Conservation (phyloP, 306 rosid genomes). For the Cicer bijugum region DNA sequence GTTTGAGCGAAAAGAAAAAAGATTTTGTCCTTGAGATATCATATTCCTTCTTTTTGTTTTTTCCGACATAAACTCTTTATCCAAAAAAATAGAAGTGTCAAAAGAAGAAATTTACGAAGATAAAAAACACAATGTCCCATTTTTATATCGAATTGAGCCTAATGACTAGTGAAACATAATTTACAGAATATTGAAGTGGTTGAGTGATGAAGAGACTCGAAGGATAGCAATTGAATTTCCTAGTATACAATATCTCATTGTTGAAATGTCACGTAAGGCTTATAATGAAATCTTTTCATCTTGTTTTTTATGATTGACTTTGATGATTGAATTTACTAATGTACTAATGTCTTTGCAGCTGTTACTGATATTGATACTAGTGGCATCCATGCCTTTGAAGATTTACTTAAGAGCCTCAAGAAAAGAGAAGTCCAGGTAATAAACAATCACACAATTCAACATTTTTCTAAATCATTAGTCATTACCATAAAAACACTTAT, state of each 20-base stretch:
- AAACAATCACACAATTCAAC: not conserved
- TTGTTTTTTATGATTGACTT: not conserved
- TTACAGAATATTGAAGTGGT: constrained; percentile 78
- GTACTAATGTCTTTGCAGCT: constrained; percentile 53
- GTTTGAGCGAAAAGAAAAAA: no score
- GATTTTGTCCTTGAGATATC: no score
- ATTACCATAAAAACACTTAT: no score
- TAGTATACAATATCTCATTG: constrained; percentile 49
- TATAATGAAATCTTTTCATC: constrained; percentile 10
- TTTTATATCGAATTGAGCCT: not conserved
- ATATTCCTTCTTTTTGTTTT: no score
- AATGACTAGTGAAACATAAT: constrained; percentile 5
- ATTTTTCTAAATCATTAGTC: not conserved
- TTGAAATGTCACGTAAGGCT: constrained; percentile 88
- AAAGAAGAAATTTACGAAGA: no score
- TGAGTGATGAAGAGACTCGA: constrained; percentile 58
- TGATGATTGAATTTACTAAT: constrained; percentile 14
- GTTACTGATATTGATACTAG: constrained; percentile 84
- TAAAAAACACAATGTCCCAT: no score
- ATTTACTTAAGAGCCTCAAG: constrained; percentile 56
- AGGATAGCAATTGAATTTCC: constrained; percentile 40
- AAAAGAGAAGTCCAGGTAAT: constrained; percentile 63
- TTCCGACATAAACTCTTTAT: no score
- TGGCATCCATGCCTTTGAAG: constrained; percentile 75
- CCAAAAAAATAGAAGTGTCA: no score